Evolutionary conservation across 2,329 filamentous ascomycete genomes (phyloP), one percentile per base, ranked within the genome.

Genomic region (Stachybotrys chartarum): DNA sequence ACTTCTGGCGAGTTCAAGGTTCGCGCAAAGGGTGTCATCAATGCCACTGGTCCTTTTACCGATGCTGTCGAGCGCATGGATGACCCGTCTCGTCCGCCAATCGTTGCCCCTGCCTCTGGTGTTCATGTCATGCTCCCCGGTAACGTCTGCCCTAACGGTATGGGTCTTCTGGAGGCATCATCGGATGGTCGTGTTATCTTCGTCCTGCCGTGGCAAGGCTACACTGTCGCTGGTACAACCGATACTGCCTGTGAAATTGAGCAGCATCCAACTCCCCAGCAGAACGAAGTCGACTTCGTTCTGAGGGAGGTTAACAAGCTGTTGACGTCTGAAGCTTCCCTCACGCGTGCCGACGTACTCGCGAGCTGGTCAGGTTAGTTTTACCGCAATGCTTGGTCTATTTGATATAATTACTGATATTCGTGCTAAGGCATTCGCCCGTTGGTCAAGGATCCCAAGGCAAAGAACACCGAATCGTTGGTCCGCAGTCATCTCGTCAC

Each of bases 161-260:
- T 95, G 90, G 91, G 91, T 58, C 78, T 95, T 46, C 89, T 95
- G 63, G 91, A 96, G 65, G 90, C 91, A 6, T 94, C 91, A 2
- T 95, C 90, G 1, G 91, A 95, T 66, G 91, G 91, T 18, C 84
- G 91, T 68, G 91, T 95, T 52, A 93, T 95, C 66, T 95, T 95
- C 82, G 95, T 96, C 79, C 79, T 95, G 46, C 91, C 91, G 24
- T 95, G 91, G 91, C 90, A 95, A 74, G 90, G 90, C 51, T 94
- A 94, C 74, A 95, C 90, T 14, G 94, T 95, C 66, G 91, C 90
- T 50, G 91, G 91, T 58, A 95, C 91, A 6, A 95, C 90, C 7
- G 91, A 95, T 67, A 86, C 88, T 45, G 85, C 90, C 3, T 88
- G 86, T 44, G 75, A 79, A 32, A 90, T 96, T 61, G 82, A 82